Percentiles rank a stretch among this genome's conserved stretches.
phyloP scores from a whole-genome alignment of 2,329 filamentous ascomycete genomes.

The Microsporum ferrugineum region DNA sequence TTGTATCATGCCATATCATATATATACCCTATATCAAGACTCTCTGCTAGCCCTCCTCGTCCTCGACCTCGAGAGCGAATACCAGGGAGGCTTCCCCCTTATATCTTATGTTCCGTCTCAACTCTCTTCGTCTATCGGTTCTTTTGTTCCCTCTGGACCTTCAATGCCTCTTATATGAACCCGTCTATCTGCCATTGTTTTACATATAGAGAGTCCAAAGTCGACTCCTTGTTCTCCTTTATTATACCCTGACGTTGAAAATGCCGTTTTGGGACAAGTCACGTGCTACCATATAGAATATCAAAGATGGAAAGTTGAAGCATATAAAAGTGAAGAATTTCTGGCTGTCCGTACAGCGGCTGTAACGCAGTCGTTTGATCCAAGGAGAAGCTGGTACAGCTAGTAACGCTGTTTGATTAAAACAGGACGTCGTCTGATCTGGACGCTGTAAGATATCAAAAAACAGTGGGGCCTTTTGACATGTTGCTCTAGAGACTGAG shows the following conservation, averaged over 20 bases:
- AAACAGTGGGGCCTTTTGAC: background rate
- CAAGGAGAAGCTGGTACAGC: background rate
- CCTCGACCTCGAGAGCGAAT: too few species aligned
- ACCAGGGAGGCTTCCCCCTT: background rate
- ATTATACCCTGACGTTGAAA: background rate
- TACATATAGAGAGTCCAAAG: background rate
- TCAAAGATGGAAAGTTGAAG: background rate
- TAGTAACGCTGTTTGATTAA: conserved; percentile 1
- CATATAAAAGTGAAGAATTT: background rate
- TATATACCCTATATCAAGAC: too few species aligned
- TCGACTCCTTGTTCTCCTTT: background rate
- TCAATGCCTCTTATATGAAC: background rate
- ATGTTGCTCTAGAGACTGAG: background rate
- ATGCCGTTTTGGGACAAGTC: conserved; percentile 2
- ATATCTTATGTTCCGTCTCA: too few species aligned
- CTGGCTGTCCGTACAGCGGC: background rate
- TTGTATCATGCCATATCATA: too few species aligned
- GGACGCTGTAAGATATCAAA: background rate
- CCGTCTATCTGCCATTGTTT: background rate
- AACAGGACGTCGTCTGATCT: background rate
- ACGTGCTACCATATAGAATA: background rate
- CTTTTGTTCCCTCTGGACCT: background rate
- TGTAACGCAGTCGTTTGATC: background rate
- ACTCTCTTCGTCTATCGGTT: background rate
- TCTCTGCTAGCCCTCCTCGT: too few species aligned